These are phyloP conservation scores for Fistulifera solaris DNA, from an alignment of 108 stramenopile genomes.

Conservation along the genomic window DNA sequence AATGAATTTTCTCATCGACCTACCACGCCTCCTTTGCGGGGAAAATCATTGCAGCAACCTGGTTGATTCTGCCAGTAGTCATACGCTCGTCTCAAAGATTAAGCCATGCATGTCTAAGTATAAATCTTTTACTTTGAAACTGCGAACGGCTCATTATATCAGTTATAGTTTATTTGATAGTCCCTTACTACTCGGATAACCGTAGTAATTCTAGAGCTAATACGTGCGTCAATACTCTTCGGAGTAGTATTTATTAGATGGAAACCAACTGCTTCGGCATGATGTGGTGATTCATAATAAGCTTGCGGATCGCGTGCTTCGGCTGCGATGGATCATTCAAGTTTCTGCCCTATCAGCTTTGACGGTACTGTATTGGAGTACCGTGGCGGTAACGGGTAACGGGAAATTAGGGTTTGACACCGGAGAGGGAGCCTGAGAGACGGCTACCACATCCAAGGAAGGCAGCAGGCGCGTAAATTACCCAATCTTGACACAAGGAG, in stretches of 20 bases:
- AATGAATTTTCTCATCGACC: no score
- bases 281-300: slow-evolving; percentile 95
- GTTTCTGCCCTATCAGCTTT: slow-evolving; percentile 98
- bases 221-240: slow-evolving; percentile 89
- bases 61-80: slow-evolving; percentile 99
- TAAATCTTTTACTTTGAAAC: slow-evolving; percentile 86
- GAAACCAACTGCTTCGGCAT: slow-evolving; percentile 88
- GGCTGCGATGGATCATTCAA: slow-evolving; percentile 89
- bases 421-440: slow-evolving; percentile 99
- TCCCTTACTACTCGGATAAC: slow-evolving; percentile 98
- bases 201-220: slow-evolving; percentile 98
- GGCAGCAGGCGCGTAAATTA: slow-evolving; percentile 97
- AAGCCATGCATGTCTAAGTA: slow-evolving; percentile 99
- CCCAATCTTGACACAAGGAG: slow-evolving; percentile 95
- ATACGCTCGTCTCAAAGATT: slow-evolving; percentile 99
- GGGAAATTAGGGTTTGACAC: slow-evolving; percentile 94
- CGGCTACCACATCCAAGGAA: slow-evolving; percentile 97
- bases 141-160: slow-evolving; percentile 99
- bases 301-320: slow-evolving; percentile 80
- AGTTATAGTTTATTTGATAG: slow-evolving; percentile 99
- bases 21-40: no score
- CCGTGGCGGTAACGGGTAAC: slow-evolving; percentile 96
- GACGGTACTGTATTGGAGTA: slow-evolving; percentile 95
- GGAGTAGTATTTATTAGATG: slow-evolving; percentile 93
- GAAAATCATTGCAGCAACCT: slow-evolving; percentile 57